phyloP scores from a whole-genome alignment of 2,329 filamentous ascomycete species.

The Ceratocystis albifundus region DNA sequence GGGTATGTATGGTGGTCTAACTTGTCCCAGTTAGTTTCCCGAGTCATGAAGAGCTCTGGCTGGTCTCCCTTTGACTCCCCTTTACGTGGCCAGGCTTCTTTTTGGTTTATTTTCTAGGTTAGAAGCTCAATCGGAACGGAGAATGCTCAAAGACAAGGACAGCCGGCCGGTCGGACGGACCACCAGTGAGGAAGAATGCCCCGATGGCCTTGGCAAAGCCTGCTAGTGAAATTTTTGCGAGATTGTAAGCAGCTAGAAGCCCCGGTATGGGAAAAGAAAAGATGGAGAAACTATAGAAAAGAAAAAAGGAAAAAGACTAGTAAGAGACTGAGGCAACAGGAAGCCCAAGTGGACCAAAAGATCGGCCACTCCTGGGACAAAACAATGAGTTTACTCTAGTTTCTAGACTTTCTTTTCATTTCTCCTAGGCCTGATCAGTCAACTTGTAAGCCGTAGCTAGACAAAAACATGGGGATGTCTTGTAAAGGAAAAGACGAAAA shows the following conservation, averaged over 20 bases:
- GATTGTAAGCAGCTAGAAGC: not conserved
- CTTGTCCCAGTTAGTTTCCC: not conserved
- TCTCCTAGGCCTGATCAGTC: not conserved
- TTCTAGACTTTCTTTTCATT: not conserved
- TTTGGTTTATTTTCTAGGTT: not conserved
- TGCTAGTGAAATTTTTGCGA: not conserved
- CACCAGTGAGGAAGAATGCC: not conserved
- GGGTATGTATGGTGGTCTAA: not conserved
- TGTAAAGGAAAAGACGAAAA: not conserved
- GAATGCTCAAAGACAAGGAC: not conserved
- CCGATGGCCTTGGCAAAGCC: not conserved
- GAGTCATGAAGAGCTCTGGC: not conserved
- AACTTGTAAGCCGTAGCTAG: not conserved
- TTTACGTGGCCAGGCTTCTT: not conserved
- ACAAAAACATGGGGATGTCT: not conserved
- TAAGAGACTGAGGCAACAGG: not conserved
- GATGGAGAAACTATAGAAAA: not conserved
- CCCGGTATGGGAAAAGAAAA: not conserved
- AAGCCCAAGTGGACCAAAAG: not conserved
- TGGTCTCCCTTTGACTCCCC: not conserved
- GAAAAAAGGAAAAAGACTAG: not conserved
- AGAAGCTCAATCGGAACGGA: not conserved
- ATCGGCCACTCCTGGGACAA: not conserved
- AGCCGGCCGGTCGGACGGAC: not conserved
- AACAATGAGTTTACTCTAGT: not conserved